Evolutionary conservation across 768 basidiomycete genomes (phyloP).

Genomic region (Lyophyllum semitale): DNA sequence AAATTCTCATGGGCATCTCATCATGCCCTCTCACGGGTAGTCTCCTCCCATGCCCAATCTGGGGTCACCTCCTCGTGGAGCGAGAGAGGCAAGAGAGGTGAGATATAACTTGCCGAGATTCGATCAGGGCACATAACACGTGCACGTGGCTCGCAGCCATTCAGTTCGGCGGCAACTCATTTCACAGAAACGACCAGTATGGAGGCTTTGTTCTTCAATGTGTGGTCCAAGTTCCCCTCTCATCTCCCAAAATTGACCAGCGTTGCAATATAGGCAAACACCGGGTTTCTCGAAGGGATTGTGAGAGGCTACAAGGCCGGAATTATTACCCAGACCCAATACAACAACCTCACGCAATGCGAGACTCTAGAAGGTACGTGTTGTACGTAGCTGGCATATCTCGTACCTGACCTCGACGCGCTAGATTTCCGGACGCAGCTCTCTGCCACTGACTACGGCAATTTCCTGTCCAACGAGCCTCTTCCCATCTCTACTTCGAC

Average conservation of each 20-base stretch:
- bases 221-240: conserved; percentile 30
- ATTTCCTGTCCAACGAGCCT: conserved; percentile 96
- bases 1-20: too few relatives aligned
- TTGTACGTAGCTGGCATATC: not conserved
- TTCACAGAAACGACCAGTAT: conserved; percentile 37
- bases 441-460: conserved; percentile 96
- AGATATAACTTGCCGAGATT: too few relatives aligned
- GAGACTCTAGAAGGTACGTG: conserved; percentile 89
- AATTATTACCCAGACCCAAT: conserved; percentile 86
- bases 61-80: too few relatives aligned
- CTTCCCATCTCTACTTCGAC: conserved; percentile 91
- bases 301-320: conserved; percentile 93
- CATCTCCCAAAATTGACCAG: conserved; percentile 3
- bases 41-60: too few relatives aligned
- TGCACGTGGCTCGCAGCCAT: not conserved
- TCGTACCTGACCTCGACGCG: not conserved
- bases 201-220: conserved; percentile 92
- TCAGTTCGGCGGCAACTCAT: not conserved
- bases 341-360: conserved; percentile 94
- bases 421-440: conserved; percentile 94
- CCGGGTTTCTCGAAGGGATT: conserved; percentile 80
- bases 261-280: conserved; percentile 51
- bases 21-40: too few relatives aligned
- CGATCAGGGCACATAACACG: not conserved
- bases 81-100: too few relatives aligned